Conservation (phyloP, 2,329 filamentous ascomycete species). For the Talaromyces sp. region DNA sequence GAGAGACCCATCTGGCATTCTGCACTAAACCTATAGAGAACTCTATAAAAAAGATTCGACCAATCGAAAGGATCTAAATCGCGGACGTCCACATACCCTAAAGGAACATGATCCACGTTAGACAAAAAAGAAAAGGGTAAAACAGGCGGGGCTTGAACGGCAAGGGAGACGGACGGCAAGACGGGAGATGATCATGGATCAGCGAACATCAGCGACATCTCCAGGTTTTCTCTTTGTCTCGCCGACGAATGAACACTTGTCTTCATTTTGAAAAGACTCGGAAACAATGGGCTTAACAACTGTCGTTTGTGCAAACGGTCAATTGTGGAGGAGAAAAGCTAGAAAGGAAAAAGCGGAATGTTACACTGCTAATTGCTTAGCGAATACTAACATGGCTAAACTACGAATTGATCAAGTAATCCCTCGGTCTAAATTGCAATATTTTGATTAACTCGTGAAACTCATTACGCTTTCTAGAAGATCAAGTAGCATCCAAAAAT, state of each 20-base stretch:
- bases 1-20: not conserved
- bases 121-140: not conserved
- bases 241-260: not conserved
- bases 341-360: not conserved
- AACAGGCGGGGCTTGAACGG: not conserved
- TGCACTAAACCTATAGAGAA: not conserved
- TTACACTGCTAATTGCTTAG: conserved; percentile 8
- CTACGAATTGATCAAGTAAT: not conserved
- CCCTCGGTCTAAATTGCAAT: not conserved
- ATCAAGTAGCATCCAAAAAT: not conserved
- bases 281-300: not conserved
- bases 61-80: not conserved
- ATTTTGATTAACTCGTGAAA: not conserved
- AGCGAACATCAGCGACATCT: not conserved
- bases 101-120: not conserved
- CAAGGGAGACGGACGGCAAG: not conserved
- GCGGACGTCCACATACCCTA: not conserved
- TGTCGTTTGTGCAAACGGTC: not conserved
- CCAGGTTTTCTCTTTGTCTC: not conserved
- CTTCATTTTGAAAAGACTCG: not conserved
- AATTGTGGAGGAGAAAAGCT: not conserved
- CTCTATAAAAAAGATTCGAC: not conserved
- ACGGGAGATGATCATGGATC: not conserved
- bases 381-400: not conserved
- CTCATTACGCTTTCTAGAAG: not conserved